Evolutionary conservation across 1,139 yeast species (phyloP).

Genomic region (Sugiyamaella novakii): DNA sequence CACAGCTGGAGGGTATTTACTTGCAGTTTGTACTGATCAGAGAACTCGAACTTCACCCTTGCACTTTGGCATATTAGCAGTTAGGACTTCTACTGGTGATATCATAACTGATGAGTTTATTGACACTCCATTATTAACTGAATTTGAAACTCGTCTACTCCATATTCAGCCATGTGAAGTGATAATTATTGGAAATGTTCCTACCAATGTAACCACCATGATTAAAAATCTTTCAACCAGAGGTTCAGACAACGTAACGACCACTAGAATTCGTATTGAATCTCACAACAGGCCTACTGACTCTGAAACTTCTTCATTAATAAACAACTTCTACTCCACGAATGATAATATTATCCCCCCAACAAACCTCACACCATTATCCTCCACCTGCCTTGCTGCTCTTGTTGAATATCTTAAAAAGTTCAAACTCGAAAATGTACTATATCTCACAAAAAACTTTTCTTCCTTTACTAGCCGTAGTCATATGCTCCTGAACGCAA

Average conservation of each 20-base stretch:
- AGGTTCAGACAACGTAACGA: conserved; percentile 1
- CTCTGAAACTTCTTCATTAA: conserved; percentile 12
- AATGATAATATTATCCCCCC: conserved; percentile 6
- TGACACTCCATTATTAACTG: conserved; percentile 56
- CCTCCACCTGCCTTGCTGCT: conserved; percentile 31
- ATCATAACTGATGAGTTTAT: conserved; percentile 67
- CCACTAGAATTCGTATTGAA: conserved; percentile 13
- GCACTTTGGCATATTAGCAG: conserved; percentile 57
- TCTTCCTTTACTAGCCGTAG: conserved; percentile 53
- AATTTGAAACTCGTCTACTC: conserved; percentile 70
- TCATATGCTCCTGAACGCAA: conserved; percentile 69
- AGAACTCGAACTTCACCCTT: background rate
- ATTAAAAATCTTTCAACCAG: conserved; percentile 27
- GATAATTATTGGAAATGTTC: conserved; percentile 47
- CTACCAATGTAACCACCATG: conserved; percentile 42
- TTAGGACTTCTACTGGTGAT: conserved; percentile 79
- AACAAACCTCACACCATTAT: background rate
- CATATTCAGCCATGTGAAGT: conserved; percentile 80
- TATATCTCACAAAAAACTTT: conserved; percentile 56
- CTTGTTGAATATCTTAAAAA: conserved; percentile 59
- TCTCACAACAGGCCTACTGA: conserved; percentile 5
- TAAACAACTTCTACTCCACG: conserved; percentile 26
- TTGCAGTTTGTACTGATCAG: conserved; percentile 28
- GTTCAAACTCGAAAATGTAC: conserved; percentile 60
- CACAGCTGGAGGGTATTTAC: conserved; percentile 33